Conservation (phyloP, 75 land plant species). For the Azolla pinnata region DNA sequence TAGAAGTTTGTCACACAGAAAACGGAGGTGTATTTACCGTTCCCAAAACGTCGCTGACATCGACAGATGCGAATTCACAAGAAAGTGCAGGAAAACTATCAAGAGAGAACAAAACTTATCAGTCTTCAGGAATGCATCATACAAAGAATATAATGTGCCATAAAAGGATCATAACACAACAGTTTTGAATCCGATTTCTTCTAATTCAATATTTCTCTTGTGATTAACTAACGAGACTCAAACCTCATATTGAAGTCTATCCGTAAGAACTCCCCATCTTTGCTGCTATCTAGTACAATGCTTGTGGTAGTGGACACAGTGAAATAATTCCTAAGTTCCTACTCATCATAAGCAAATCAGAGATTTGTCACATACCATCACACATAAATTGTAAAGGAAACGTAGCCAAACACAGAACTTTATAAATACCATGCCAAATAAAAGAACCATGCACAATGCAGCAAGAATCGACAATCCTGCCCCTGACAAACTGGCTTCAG, state of each 20-base stretch:
- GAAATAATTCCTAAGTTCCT: conserved; percentile 85
- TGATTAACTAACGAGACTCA: no score
- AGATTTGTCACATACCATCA: no score
- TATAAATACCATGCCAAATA: conserved; percentile 99
- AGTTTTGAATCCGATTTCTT: no score
- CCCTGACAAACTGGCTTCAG: conserved; percentile 98
- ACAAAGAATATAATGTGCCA: background rate
- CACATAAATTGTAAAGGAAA: no score
- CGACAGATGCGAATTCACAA: conserved; percentile 98
- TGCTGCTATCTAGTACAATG: conserved; percentile 81
- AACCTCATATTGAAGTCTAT: conserved; percentile 92
- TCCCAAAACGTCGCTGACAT: conserved; percentile 91
- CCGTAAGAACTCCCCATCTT: conserved; percentile 83
- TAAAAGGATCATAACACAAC: background rate
- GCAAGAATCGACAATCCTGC: conserved; percentile 93
- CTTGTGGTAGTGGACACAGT: conserved; percentile 60
- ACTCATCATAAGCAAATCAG: no score
- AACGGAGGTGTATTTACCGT: conserved; percentile 58
- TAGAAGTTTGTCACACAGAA: background rate
- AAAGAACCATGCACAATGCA: conserved; percentile 76
- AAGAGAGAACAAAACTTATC: conserved; percentile 3
- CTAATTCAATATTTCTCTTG: no score
- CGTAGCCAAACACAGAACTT: no score
- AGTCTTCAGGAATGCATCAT: background rate
- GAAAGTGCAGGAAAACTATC: conserved; percentile 96